These are phyloP conservation scores for Plasmodium fragile DNA, from an alignment of 169 alveolate genomes.

Conservation along the genomic window DNA sequence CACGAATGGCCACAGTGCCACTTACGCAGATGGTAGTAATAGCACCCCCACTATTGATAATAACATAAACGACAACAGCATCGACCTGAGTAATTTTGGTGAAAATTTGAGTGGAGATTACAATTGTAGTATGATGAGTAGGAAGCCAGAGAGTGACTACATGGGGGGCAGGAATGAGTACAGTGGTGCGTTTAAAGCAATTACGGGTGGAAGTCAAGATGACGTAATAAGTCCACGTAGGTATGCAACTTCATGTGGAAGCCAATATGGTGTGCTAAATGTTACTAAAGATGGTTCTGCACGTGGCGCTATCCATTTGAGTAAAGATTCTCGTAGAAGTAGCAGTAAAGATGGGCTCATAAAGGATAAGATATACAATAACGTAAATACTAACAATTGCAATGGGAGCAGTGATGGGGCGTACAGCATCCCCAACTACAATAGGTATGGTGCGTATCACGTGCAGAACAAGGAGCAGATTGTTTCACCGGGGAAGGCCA, in stretches of 20 bases:
- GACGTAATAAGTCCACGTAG: neutral
- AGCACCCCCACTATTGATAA: neutral
- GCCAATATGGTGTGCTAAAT: neutral
- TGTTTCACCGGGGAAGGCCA: neutral
- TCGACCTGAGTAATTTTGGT: neutral
- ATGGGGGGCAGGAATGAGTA: neutral
- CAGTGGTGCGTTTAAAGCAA: neutral
- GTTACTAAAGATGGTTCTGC: neutral
- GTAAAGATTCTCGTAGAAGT: neutral
- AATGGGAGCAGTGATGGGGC: neutral
- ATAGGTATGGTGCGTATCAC: neutral
- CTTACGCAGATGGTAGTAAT: neutral
- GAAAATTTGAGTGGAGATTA: neutral
- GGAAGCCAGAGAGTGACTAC: neutral
- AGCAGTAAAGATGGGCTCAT: neutral
- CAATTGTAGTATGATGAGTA: neutral
- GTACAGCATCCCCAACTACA: neutral
- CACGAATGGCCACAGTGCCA: neutral
- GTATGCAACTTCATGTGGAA: neutral
- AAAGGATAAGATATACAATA: neutral
- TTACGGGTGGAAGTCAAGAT: neutral
- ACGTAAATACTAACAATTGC: neutral
- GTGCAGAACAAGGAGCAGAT: neutral
- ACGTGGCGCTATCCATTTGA: neutral
- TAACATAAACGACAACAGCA: constrained; percentile 2